Base-by-base conservation (phyloP, 805 yeast genomes). In the Spathaspora boniae region DNA sequence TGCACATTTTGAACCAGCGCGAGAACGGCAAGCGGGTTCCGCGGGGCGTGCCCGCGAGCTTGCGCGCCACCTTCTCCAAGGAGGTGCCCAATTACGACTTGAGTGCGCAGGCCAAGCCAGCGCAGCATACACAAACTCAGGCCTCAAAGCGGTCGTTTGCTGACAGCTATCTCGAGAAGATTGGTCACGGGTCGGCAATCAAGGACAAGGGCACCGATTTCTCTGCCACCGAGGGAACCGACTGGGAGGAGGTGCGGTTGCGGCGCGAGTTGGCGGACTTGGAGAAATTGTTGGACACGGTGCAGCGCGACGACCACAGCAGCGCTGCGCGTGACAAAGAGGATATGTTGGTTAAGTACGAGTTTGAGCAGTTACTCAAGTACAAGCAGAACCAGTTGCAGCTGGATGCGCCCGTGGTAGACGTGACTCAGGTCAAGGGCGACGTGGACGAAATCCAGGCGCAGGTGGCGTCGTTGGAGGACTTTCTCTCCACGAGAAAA, bases 1-100 rank as follows among this genome's bases (percentile, higher is more conserved):
- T 93, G 43, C 98, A 93, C 60, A 86, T 89, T 45, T 70, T 93
- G 49, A 88, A 89, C 60, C 96, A 91, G 59, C 75, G 96, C 46
- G 86, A 85, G 50, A 78, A 82, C 40, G 88, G 88, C 26, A 82
- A 81, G 50, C 72, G 91, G 36, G 80, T 93, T 17, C 98, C 98
- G 26, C 70, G 93, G 39, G 82, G 88, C n/a, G 88, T 93, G n/a
- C 98, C 98, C 14, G 85, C 89, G 2, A 79, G 93, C 5, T 67
- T 93, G 45, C 73, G 95, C 29, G 96, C 97, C 11, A 86, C 96
- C 0, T 91, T 89, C 58, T 84, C 86, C 26, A 87, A 87, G 62
- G 89, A 85, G 46, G 73, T 73, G 21, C 93, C 95, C 11, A 80
- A 78, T 40, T 87, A 82, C 53, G 80, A 81, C 47, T 44, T 82